Evolutionary conservation across 2,329 filamentous ascomycete species (phyloP), one percentile per base, ranked within the genome.

Genomic region (Herpotrichia juniperi): DNA sequence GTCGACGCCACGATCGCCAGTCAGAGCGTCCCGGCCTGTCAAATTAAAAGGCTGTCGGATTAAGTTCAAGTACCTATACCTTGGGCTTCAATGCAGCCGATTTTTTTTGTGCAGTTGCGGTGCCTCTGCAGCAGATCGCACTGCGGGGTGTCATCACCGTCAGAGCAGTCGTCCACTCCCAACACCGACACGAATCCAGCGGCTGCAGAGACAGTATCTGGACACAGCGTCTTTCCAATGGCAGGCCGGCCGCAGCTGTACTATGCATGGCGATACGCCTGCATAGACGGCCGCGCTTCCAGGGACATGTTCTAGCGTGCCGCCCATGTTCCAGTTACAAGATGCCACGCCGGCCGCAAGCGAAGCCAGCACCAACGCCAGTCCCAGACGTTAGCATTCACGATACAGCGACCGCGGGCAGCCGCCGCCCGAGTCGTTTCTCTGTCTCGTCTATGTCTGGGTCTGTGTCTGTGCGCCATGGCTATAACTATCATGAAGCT

Each of bases 201-300:
- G 46, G 60, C 56, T 65, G 67, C 67, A 64, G 61, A 50, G 51
- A 50, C 42, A 53, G 46, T 50, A 31, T 46, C 32, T 48, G n/a
- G 3, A 14, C 28, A 12, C 22, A 3, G 10, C 24, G n/a, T 35
- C 31, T 28, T 46, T 53, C 56, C 60, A 61, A 59, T 60, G 30
- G 50, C 43, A 46, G 30, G 19, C 17, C 4, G 2, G 40, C 35
- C 17, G 25, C 11, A 34, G 43, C 31, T 17, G 28, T 28, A 6
- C 22, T 21, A 25, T 52, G 49, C 44, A 42, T 60, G 54, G 68
- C 68, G 69, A 66, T 59, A 69, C 66, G 69, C 68, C 63, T 62
- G 68, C 67, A 67, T 68, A 62, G 35, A 53, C 63, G 66, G 65
- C 61, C 61, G n/a, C n/a, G n/a, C n/a, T n/a, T n/a, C n/a, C n/a